Percentiles rank a stretch among this genome's conserved stretches.
These are phyloP conservation scores for Metschnikowia sp. DNA, from an alignment of 805 yeast species.

Conservation along the genomic window DNA sequence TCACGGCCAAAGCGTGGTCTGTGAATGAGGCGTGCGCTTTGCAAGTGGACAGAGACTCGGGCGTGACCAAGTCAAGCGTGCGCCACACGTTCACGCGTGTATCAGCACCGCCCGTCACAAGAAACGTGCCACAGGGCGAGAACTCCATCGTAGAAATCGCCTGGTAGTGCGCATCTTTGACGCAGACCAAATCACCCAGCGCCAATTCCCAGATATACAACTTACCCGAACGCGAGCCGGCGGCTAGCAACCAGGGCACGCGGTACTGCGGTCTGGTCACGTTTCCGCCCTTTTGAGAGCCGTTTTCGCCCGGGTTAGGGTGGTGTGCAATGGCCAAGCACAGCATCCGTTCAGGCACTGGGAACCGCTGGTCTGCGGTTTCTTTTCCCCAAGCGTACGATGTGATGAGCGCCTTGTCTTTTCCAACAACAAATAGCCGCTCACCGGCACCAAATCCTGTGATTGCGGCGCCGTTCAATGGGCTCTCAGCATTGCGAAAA, in stretches of 20 bases:
- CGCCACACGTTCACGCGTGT: slow-evolving; percentile 77
- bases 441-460: slow-evolving; percentile 48
- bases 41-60: slow-evolving; percentile 30
- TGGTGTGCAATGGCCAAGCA: slow-evolving; percentile 49
- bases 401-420: slow-evolving; percentile 70
- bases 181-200: slow-evolving; percentile 71
- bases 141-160: slow-evolving; percentile 57
- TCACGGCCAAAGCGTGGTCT: slow-evolving; percentile 58
- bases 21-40: slow-evolving; percentile 60
- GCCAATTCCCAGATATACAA: slow-evolving; percentile 81
- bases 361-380: slow-evolving; percentile 73
- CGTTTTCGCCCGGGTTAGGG: slow-evolving; percentile 22
- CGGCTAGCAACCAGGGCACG: slow-evolving; percentile 65
- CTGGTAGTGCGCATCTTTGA: slow-evolving; percentile 84
- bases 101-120: slow-evolving; percentile 79
- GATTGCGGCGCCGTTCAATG: slow-evolving; percentile 43
- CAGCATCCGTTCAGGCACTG: slow-evolving; percentile 75
- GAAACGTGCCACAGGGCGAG: slow-evolving; percentile 55
- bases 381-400: slow-evolving; percentile 70
- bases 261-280: slow-evolving; percentile 36
- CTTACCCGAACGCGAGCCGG: slow-evolving; percentile 72
- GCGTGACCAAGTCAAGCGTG: slow-evolving; percentile 52
- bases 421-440: slow-evolving; percentile 60
- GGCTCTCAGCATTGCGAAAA: slow-evolving; percentile 52
- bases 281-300: background rate